These are phyloP conservation scores for Zygoascus tannicola DNA, from an alignment of 805 yeast species.

Conservation along the genomic window DNA sequence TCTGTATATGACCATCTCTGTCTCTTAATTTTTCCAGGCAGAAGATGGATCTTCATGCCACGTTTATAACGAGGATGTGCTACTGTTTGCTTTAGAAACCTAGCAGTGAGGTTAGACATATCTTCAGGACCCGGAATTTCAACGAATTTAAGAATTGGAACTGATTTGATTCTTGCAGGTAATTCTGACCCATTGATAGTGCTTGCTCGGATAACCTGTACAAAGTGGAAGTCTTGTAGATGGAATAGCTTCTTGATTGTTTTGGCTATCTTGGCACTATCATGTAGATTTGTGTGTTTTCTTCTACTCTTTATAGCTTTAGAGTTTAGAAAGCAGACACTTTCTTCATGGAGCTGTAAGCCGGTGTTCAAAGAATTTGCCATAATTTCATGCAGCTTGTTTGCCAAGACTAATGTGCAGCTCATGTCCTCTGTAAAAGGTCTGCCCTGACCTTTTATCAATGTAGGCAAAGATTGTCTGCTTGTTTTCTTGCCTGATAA, in stretches of 20 bases:
- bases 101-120: constrained; percentile 25
- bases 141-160: constrained; percentile 16
- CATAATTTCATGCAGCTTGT: constrained; percentile 5
- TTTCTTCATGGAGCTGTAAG: too few relatives aligned
- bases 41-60: constrained; percentile 51
- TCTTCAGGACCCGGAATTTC: constrained; percentile 8
- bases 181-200: constrained; percentile 5
- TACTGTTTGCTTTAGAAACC: constrained; percentile 45
- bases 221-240: constrained; percentile 13
- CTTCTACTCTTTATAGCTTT: too few relatives aligned
- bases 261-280: constrained; percentile 7
- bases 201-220: constrained; percentile 15
- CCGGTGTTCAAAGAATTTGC: too few relatives aligned
- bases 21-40: constrained; percentile 31
- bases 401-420: constrained; percentile 5
- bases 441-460: constrained; percentile 12
- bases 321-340: too few relatives aligned
- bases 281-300: too few relatives aligned
- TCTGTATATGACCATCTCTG: constrained; percentile 11
- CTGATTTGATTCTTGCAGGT: neutral
- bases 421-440: constrained; percentile 16
- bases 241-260: constrained; percentile 9
- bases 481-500: neutral
- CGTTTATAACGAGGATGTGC: constrained; percentile 57
- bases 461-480: too few relatives aligned